Percentiles rank a stretch among this genome's conserved stretches.
Conservation (phyloP, 176 grass and related monocot species). For the Oryza officinalis region DNA sequence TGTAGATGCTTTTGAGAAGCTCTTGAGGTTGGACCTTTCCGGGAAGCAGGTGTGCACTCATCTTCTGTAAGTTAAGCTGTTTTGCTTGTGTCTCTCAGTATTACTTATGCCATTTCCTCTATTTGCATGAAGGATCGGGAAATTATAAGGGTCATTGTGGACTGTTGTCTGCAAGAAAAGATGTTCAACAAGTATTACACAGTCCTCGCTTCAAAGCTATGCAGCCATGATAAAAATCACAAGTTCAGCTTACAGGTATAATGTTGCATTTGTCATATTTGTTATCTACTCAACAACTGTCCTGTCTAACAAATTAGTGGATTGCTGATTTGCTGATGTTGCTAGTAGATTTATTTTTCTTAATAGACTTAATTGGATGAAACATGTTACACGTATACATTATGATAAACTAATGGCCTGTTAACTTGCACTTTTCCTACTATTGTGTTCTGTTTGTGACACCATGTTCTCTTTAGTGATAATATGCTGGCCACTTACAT, state of each 20-base stretch:
- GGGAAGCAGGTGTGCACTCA: conserved; percentile 70
- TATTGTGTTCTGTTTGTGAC: not conserved
- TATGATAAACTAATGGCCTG: not conserved
- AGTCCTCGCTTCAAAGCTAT: conserved; percentile 85
- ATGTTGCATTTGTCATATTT: not conserved
- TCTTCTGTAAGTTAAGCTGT: not conserved
- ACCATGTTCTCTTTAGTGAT: not conserved
- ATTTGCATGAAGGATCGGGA: conserved; percentile 67
- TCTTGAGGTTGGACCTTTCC: conserved; percentile 78
- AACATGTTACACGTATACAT: not conserved
- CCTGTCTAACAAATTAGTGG: not conserved
- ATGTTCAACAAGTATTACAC: conserved; percentile 94
- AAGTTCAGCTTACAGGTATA: conserved; percentile 92
- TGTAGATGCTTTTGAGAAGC: conserved; percentile 96
- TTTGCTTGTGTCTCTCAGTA: conserved; percentile 24
- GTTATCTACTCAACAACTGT: conserved; percentile 6
- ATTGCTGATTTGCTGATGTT: not conserved
- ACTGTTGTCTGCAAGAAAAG: conserved; percentile 96
- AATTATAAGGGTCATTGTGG: conserved; percentile 92
- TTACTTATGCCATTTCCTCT: conserved; percentile 27
- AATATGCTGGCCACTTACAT: not conserved
- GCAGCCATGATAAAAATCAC: conserved; percentile 87
- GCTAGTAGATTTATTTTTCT: not conserved
- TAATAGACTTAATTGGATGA: not conserved
- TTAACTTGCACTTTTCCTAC: not conserved